These are phyloP conservation scores for Cymodocea nodosa DNA, from an alignment of 116 monocot species.

Conservation along the genomic window DNA sequence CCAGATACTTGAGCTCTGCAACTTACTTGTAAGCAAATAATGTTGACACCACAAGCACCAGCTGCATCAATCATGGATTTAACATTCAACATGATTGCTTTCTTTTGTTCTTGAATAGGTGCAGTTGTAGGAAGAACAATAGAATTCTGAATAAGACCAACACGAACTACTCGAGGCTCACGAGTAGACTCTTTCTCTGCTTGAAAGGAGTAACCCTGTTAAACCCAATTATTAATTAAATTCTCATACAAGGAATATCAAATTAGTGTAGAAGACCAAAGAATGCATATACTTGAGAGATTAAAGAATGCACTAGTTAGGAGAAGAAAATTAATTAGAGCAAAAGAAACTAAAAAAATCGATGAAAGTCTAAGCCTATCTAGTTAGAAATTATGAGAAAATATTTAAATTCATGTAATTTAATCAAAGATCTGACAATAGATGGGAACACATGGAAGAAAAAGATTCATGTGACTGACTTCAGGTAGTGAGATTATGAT, in stretches of 20 bases:
- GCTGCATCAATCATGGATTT: conserved; percentile 88
- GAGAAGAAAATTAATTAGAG: too few species aligned
- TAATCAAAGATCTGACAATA: too few species aligned
- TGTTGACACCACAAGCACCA: conserved; percentile 76
- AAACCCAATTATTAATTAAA: too few species aligned
- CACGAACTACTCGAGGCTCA: conserved; percentile 48
- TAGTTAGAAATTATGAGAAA: too few species aligned
- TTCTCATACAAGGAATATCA: background rate
- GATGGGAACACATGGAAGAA: too few species aligned
- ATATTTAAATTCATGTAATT: too few species aligned
- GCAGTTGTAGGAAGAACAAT: conserved; percentile 68
- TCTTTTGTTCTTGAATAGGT: conserved; percentile 70
- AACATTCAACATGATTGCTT: conserved; percentile 63
- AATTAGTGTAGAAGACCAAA: background rate
- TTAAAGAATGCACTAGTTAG: background rate
- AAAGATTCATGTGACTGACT: too few species aligned
- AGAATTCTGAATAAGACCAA: conserved; percentile 86
- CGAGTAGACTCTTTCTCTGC: conserved; percentile 72
- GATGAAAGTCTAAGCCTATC: too few species aligned
- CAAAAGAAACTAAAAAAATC: too few species aligned
- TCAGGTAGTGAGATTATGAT: too few species aligned
- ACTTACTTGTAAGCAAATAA: conserved; percentile 83
- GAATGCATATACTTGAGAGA: background rate
- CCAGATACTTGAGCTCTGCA: background rate
- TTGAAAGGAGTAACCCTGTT: conserved; percentile 55